Base-by-base conservation (phyloP, 371 early-diverging fungal genomes). In the Coemansia linderi region DNA sequence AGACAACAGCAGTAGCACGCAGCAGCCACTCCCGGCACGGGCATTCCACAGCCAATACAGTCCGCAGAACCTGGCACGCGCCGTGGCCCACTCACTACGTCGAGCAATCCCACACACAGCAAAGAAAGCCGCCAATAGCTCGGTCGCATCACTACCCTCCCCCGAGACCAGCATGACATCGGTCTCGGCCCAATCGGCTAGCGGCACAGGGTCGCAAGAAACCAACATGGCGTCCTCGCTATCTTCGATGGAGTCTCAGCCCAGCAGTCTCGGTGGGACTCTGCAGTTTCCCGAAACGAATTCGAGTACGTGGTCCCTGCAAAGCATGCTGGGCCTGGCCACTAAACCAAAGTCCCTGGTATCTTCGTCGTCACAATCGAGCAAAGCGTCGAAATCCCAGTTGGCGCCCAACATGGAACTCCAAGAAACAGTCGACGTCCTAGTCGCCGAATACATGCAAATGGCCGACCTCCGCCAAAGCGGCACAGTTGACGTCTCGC, bases 371-470 rank as follows among this genome's bases (percentile, higher is more conserved):
- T 29, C 27, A 3, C 17, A 15, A 4, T 19, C 64, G 2, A 50
- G 44, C 3, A 3, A 6, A 15, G 6, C 12, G 13, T 9, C 19
- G 29, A 15, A 37, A 12, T 10, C 29, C 27, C 19, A 19, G 31
- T 36, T n/a, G 1, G 8, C 8, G 24, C 41, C 54, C 38, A 37
- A 48, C 13, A 22, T 24, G 33, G 33, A 36, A 19, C 43, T 29
- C 5, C 43, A 24, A 56, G 48, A 44, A 19, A 17, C 40, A 0
- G 68, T 71, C 38, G 19, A 37, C 0, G 29, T 22, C 3, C 19
- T 67, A 44, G 67, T 75, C 0, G 59, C 56, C 17, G 62, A 52
- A 54, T 67, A 71, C 58, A 68, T 68, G 73, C 59, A 56, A 0
- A 27, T 72, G 44, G 3, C 59, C 0, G 76, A 75, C 63, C 68